These are phyloP conservation scores for Aspergillus sp. DNA, from an alignment of 2,329 filamentous ascomycete species.

Conservation along the genomic window DNA sequence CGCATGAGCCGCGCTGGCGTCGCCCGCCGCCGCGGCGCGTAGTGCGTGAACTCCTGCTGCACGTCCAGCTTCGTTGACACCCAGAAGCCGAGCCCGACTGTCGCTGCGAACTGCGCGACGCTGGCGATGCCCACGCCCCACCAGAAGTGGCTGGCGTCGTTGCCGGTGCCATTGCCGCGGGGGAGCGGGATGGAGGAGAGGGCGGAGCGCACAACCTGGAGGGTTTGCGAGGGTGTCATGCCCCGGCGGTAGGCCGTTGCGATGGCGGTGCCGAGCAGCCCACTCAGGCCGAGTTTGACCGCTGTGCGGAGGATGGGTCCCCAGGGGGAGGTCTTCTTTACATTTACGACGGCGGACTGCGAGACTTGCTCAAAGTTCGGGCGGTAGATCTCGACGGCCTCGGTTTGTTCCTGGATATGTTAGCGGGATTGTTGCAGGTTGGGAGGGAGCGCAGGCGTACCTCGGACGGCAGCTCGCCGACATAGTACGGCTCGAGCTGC, in stretches of 20 bases:
- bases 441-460: constrained; percentile 1
- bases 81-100: constrained; percentile 16
- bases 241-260: constrained; percentile 4
- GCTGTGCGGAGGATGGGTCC: background rate
- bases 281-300: constrained; percentile 8
- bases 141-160: constrained; percentile 15
- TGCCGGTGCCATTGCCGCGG: background rate
- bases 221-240: background rate
- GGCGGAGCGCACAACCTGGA: background rate
- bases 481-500: constrained; percentile 33
- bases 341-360: constrained; percentile 17
- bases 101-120: constrained; percentile 18
- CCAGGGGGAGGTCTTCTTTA: constrained; percentile 5
- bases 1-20: constrained; percentile 28
- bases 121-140: constrained; percentile 20
- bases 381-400: constrained; percentile 19
- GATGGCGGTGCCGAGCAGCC: constrained; percentile 5
- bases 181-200: background rate
- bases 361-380: constrained; percentile 21
- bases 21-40: constrained; percentile 41
- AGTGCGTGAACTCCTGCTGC: constrained; percentile 24
- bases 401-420: constrained; percentile 14
- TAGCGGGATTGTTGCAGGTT: background rate
- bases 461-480: constrained; percentile 29
- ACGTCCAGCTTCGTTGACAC: constrained; percentile 20